Conservation (phyloP, 352 stramenopile species). For the Plasmopara viticola region DNA sequence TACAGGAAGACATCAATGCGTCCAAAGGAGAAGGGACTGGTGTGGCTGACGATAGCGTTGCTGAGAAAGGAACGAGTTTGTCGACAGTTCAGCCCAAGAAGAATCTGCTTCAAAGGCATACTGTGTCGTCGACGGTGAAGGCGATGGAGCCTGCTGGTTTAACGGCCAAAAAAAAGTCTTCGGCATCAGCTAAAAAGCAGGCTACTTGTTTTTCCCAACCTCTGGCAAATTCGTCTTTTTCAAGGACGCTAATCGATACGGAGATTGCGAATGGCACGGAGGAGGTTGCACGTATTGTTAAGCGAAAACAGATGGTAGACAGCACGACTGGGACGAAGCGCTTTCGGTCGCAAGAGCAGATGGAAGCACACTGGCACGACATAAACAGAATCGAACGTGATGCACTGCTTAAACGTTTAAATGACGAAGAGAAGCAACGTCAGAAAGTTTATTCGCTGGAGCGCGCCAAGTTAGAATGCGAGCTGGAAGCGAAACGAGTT, state of each 20-base stretch:
- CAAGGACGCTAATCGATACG: slow-evolving; percentile 2
- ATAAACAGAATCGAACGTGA: slow-evolving; percentile 17
- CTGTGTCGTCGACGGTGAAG: slow-evolving; percentile 9
- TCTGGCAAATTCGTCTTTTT: neutral
- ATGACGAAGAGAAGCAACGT: slow-evolving; percentile 27
- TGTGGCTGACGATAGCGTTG: neutral
- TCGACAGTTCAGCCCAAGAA: slow-evolving; percentile 1
- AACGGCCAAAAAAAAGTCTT: neutral
- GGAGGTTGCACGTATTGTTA: slow-evolving; percentile 1
- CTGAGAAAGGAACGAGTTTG: slow-evolving; percentile 2
- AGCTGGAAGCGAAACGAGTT: slow-evolving; percentile 29
- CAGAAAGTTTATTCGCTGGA: slow-evolving; percentile 22
- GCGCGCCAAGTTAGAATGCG: slow-evolving; percentile 19
- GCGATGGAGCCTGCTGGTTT: too few species aligned
- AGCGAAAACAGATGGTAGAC: slow-evolving; percentile 16
- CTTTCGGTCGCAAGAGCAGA: slow-evolving; percentile 6
- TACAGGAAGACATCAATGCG: neutral
- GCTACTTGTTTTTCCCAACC: slow-evolving; percentile 7
- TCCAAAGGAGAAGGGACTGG: neutral
- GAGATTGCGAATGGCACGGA: slow-evolving; percentile 3
- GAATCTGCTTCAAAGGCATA: neutral
- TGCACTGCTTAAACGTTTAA: slow-evolving; percentile 19
- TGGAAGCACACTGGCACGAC: slow-evolving; percentile 4
- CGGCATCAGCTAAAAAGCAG: slow-evolving; percentile 7
- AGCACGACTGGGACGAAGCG: slow-evolving; percentile 10